Evolutionary conservation across 768 basidiomycete species (phyloP).

Genomic region (Amanita fuliginea): DNA sequence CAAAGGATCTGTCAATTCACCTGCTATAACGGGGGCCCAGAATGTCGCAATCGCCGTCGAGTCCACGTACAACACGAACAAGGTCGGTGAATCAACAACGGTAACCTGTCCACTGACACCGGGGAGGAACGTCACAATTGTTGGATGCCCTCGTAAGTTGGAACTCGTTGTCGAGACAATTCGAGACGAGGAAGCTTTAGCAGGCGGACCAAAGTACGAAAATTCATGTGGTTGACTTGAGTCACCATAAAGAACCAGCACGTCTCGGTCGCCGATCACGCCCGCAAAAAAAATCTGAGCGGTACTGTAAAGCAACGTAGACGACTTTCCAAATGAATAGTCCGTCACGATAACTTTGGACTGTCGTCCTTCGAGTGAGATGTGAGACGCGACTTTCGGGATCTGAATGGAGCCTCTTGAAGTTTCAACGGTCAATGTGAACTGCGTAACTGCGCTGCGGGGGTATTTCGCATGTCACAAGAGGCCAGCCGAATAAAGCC

Average conservation of each 20-base stretch:
- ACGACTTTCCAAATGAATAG: conserved; percentile 54
- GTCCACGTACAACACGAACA: conserved; percentile 62
- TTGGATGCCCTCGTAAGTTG: conserved; percentile 13
- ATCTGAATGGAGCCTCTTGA: conserved; percentile 40
- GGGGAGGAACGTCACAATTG: conserved; percentile 39
- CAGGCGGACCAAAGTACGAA: conserved; percentile 2
- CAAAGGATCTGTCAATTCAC: conserved; percentile 26
- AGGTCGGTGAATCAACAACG: conserved; percentile 53
- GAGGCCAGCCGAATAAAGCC: background rate
- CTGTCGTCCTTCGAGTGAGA: conserved; percentile 59
- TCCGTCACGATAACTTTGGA: conserved; percentile 66
- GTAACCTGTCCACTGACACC: conserved; percentile 51
- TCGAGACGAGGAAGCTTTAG: conserved; percentile 17
- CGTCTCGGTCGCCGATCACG: conserved; percentile 45
- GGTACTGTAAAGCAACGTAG: conserved; percentile 56
- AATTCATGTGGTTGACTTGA: conserved; percentile 44
- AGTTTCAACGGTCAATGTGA: conserved; percentile 52
- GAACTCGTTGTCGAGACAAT: conserved; percentile 37
- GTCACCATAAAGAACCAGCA: conserved; percentile 54
- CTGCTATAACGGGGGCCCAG: conserved; percentile 62
- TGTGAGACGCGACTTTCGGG: conserved; percentile 38
- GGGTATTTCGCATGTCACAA: background rate
- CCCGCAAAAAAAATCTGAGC: conserved; percentile 64
- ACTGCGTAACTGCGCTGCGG: conserved; percentile 35
- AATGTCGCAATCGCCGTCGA: conserved; percentile 56